Percentiles rank a stretch among this genome's conserved stretches.
Evolutionary conservation across 345 rosid genomes (phyloP).

Genomic region (Barbarea vulgaris): DNA sequence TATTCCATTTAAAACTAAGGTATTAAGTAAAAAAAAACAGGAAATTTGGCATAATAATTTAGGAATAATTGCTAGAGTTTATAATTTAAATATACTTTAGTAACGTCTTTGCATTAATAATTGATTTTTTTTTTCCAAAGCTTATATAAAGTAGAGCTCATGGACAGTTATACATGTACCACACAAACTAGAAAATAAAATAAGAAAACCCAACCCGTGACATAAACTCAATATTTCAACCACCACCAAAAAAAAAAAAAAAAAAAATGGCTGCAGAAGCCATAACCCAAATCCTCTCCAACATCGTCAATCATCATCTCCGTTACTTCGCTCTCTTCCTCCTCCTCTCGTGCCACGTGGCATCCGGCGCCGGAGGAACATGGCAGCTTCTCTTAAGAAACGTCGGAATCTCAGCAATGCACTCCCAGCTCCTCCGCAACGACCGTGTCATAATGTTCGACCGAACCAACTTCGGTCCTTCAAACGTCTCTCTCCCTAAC

Average conservation of each 20-base stretch:
- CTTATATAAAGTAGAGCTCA: constrained; percentile 20
- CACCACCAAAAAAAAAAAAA: constrained; percentile 11
- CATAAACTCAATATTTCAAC: constrained; percentile 21
- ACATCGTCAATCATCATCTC: neutral
- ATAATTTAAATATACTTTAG: neutral
- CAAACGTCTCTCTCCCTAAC: constrained; percentile 65
- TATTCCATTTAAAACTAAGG: neutral
- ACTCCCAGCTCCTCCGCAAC: constrained; percentile 79
- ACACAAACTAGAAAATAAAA: neutral
- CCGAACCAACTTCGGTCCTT: constrained; percentile 76
- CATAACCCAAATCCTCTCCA: constrained; percentile 29
- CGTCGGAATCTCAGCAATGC: constrained; percentile 90
- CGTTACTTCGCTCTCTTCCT: constrained; percentile 23
- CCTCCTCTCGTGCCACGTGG: constrained; percentile 17
- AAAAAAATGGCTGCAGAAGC: constrained; percentile 27
- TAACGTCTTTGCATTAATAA: neutral
- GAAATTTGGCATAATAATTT: neutral
- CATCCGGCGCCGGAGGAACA: constrained; percentile 54
- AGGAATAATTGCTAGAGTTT: neutral
- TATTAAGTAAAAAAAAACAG: neutral
- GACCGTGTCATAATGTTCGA: constrained; percentile 84
- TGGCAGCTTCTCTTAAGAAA: constrained; percentile 61
- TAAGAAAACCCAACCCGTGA: constrained; percentile 25
- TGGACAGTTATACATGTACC: constrained; percentile 7
- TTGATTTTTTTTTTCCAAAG: neutral